These are phyloP conservation scores for Funneliformis caledonium DNA, from an alignment of 371 early-diverging fungal genomes.

Conservation along the genomic window DNA sequence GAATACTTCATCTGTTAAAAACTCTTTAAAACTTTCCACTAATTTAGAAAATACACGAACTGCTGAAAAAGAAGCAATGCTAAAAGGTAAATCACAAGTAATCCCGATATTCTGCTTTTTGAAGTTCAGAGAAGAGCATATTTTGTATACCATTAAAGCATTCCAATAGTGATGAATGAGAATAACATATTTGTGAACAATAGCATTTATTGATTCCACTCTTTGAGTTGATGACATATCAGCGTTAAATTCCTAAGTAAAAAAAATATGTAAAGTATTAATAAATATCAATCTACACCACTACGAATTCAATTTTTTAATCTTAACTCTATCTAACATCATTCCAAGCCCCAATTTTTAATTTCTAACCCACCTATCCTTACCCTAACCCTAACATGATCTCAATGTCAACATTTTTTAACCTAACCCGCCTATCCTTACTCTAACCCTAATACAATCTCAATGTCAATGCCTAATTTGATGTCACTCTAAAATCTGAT, in stretches of 20 bases:
- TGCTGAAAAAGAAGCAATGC: background rate
- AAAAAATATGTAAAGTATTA: background rate
- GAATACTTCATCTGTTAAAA: background rate
- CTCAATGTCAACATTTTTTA: no score
- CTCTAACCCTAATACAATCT: no score
- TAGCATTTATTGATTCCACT: background rate
- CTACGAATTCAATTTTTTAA: no score
- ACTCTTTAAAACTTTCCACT: background rate
- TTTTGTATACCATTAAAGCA: background rate
- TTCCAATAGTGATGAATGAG: background rate
- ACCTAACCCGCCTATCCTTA: no score
- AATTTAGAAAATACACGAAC: background rate
- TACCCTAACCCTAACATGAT: no score
- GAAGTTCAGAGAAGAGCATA: background rate
- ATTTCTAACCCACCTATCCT: no score
- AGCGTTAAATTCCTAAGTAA: background rate
- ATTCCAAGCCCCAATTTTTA: no score
- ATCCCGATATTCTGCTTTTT: background rate
- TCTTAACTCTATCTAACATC: no score
- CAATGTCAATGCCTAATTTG: no score
- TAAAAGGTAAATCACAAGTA: background rate
- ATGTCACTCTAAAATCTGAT: no score
- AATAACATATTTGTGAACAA: background rate
- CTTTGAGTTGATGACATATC: background rate
- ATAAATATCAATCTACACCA: no score